Percentiles rank a stretch among this genome's conserved stretches.
These are phyloP conservation scores for Pezicula radicicola DNA, from an alignment of 2,329 filamentous ascomycete genomes.

Conservation along the genomic window DNA sequence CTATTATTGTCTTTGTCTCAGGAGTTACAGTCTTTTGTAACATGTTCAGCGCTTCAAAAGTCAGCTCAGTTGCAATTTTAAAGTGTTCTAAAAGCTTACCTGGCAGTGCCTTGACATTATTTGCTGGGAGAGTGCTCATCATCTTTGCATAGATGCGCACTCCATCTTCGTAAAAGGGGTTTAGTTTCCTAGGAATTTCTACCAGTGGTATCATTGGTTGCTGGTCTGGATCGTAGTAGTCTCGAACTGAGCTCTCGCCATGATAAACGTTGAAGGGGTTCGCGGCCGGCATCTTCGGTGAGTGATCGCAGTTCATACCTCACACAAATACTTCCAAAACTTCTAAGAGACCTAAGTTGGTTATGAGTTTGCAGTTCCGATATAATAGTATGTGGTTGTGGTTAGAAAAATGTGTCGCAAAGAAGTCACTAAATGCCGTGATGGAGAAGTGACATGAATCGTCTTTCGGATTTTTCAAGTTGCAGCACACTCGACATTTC, in stretches of 20 bases:
- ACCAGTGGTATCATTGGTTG: conserved; percentile 58
- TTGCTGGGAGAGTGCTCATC: conserved; percentile 61
- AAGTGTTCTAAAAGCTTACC: conserved; percentile 30
- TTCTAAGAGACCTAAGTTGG: no score
- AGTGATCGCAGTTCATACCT: no score
- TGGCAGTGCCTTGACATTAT: conserved; percentile 64
- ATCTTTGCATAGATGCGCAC: conserved; percentile 64
- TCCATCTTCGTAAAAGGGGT: conserved; percentile 54
- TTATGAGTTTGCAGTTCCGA: no score
- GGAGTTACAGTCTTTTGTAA: conserved; percentile 39
- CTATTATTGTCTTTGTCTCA: conserved; percentile 50
- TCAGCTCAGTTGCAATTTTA: conserved; percentile 13
- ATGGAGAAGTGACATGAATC: background rate
- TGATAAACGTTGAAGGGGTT: conserved; percentile 48
- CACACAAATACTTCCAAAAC: no score
- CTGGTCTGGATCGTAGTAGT: conserved; percentile 58
- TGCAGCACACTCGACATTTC: background rate
- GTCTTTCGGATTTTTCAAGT: background rate
- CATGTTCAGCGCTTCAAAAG: conserved; percentile 44
- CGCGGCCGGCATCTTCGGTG: background rate
- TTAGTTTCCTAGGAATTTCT: conserved; percentile 54
- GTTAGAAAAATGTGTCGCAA: no score
- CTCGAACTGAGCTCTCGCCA: conserved; percentile 51
- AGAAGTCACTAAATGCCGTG: no score
- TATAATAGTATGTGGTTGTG: no score